Evolutionary conservation across 1,139 yeast species (phyloP).

Genomic region (Saccharomyces hybrid): DNA sequence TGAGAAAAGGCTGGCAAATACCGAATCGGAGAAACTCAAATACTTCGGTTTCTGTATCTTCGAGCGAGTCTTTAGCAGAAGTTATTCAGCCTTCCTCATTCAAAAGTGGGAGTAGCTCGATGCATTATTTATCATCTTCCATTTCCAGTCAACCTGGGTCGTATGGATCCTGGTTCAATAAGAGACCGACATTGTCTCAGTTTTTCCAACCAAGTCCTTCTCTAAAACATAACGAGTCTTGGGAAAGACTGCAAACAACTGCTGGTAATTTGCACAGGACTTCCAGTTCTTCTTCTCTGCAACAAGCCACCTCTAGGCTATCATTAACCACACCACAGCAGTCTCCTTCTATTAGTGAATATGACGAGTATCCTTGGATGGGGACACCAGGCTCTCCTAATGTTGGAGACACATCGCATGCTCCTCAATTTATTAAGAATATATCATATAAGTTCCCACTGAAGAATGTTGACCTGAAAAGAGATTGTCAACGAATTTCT

Average conservation of each 20-base stretch:
- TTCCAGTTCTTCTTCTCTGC: slow-evolving; percentile 22
- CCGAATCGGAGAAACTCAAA: slow-evolving; percentile 20
- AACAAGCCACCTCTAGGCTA: slow-evolving; percentile 13
- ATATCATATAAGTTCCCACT: slow-evolving; percentile 10
- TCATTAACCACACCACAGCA: slow-evolving; percentile 22
- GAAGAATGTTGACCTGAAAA: slow-evolving; percentile 19
- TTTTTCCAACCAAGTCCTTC: slow-evolving; percentile 23
- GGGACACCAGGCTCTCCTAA: slow-evolving; percentile 21
- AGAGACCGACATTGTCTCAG: slow-evolving; percentile 19
- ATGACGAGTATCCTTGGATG: slow-evolving; percentile 31
- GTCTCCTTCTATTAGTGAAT: slow-evolving; percentile 29
- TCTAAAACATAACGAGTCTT: slow-evolving; percentile 17
- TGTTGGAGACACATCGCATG: slow-evolving; percentile 5
- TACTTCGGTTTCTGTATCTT: slow-evolving; percentile 23
- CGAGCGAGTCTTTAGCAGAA: slow-evolving; percentile 25
- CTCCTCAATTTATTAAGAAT: slow-evolving; percentile 5
- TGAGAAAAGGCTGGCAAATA: slow-evolving; percentile 28
- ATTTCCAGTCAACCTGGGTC: slow-evolving; percentile 27
- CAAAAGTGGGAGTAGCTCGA: slow-evolving; percentile 26
- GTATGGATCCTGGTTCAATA: slow-evolving; percentile 32
- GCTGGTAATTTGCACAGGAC: slow-evolving; percentile 15
- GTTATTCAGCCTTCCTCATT: slow-evolving; percentile 31
- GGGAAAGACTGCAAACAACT: slow-evolving; percentile 15
- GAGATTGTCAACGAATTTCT: slow-evolving; percentile 22
- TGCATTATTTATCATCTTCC: slow-evolving; percentile 28